Evolutionary conservation across 352 stramenopile species (phyloP), one percentile per base, ranked within the genome.

Genomic region (Pythium phragmiticola): DNA sequence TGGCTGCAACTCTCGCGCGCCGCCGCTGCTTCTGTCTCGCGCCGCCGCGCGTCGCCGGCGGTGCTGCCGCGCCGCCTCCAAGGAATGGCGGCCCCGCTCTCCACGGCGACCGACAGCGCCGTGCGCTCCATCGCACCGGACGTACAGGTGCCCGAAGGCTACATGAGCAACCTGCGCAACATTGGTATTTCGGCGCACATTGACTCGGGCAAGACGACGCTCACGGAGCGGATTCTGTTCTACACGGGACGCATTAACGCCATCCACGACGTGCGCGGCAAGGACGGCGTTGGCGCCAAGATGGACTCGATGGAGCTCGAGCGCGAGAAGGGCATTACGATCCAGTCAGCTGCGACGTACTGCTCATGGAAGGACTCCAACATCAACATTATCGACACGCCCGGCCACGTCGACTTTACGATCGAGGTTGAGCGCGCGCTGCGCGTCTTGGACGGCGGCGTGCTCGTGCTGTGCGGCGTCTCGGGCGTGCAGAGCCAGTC

Each of bases 291-390:
- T 11, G 97, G 97, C 41, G 97, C 98, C 63, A 99, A 99, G 78
- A 99, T 99, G 97, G 98, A 99, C 80, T 98, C 84, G 45, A 99
- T 99, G 98, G 98, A 99, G 53, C 80, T 99, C 16, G 98, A 99
- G 81, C 85, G 97, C 55, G 98, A 99, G 78, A 99, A 99, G 82
- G 97, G 97, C 58, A 99, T 99, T 75, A 99, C 98, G 9, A 99
- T 99, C 80, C 97, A 99, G 80, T 98, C 90, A 48, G 98, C 98
- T 21, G 98, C 98, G 42, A 99, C 97, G 17, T 99, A 98, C 81
- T 98, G 90, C 70, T 78, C 73, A 58, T 98, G 92, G 90, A 98
- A 98, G 68, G 90, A 99, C 72, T 84, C 91, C 45, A 95, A 99
- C 78, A 97, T 99, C 65, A 99, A 99, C 78, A 99, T 99, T 73